Evolutionary conservation across 148 eudicot genomes (phyloP).

Genomic region (Diospyros kaki): DNA sequence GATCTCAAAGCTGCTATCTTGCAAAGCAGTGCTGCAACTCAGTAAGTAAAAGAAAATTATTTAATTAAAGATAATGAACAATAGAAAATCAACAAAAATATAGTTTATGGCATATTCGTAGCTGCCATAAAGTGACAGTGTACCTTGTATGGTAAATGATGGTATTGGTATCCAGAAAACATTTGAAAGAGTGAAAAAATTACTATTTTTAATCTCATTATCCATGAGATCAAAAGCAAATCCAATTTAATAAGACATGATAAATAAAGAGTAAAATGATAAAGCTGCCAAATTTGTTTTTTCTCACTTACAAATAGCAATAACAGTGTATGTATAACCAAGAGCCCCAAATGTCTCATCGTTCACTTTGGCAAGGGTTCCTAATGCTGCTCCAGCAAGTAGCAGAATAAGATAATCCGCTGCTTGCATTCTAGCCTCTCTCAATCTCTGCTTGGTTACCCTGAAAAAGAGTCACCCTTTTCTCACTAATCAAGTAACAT

Average conservation of each 20-base stretch:
- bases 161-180: no score
- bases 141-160: neutral
- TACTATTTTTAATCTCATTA: neutral
- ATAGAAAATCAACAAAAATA: neutral
- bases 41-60: neutral
- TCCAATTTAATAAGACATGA: neutral
- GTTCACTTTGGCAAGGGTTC: slow-evolving; percentile 71
- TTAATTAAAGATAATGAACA: neutral
- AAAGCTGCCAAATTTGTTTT: neutral
- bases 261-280: neutral
- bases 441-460: slow-evolving; percentile 76
- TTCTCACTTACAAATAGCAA: slow-evolving; percentile 80
- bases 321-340: slow-evolving; percentile 84
- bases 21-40: slow-evolving; percentile 69
- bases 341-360: slow-evolving; percentile 81
- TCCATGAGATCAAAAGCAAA: neutral
- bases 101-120: neutral
- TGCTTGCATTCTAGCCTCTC: slow-evolving; percentile 80
- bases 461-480: slow-evolving; percentile 29
- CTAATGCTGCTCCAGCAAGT: slow-evolving; percentile 91
- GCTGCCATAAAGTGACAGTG: neutral
- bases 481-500: slow-evolving; percentile 7
- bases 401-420: slow-evolving; percentile 85
- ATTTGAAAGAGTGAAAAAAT: neutral
- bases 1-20: slow-evolving; percentile 86